Conservation (phyloP, 176 grass and related monocot species). For the Ensete ventricosum region DNA sequence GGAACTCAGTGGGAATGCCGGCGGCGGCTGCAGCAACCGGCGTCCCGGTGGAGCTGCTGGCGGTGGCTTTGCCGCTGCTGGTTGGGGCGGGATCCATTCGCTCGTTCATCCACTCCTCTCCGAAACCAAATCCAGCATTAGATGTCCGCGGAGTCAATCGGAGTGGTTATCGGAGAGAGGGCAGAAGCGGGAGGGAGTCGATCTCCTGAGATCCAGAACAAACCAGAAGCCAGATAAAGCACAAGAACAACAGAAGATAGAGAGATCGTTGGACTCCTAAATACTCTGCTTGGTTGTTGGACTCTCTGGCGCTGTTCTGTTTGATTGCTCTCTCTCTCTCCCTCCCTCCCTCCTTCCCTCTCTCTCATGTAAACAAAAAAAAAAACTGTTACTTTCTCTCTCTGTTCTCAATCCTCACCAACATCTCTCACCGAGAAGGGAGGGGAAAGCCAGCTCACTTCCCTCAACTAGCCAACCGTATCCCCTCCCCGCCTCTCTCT, state of each 20-base stretch:
- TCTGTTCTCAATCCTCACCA: neutral
- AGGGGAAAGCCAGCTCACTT: slow-evolving; percentile 7
- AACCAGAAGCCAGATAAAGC: neutral
- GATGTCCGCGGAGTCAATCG: neutral
- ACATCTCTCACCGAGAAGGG: slow-evolving; percentile 1
- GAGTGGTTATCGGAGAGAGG: neutral
- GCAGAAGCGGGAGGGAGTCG: neutral
- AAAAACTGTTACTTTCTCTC: neutral
- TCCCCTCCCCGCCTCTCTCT: neutral
- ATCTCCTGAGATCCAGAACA: neutral
- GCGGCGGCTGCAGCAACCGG: neutral
- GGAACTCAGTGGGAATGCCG: neutral
- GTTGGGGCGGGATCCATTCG: neutral
- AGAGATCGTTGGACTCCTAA: slow-evolving; percentile 1
- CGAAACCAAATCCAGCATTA: neutral
- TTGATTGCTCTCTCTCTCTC: slow-evolving; percentile 5
- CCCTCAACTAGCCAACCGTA: slow-evolving; percentile 8
- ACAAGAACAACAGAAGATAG: neutral
- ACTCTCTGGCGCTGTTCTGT: slow-evolving; percentile 7
- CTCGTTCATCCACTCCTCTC: neutral
- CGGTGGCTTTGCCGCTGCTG: neutral
- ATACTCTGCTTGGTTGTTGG: slow-evolving; percentile 1
- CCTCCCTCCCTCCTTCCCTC: neutral
- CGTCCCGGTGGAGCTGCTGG: neutral
- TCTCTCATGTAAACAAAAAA: neutral